Conservation (phyloP, 352 stramenopile species). For the Thraustotheca clavata region DNA sequence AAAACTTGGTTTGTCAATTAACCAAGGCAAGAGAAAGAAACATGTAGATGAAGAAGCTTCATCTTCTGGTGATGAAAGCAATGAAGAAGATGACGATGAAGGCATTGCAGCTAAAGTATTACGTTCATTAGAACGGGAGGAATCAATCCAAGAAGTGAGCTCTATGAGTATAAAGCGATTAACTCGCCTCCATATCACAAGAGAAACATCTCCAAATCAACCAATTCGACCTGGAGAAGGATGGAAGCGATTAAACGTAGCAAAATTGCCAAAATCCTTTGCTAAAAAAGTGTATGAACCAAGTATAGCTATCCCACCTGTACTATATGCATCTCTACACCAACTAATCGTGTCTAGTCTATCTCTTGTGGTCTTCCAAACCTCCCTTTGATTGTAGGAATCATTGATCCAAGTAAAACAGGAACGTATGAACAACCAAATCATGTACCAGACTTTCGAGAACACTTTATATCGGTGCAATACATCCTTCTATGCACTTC, state of each 20-base stretch:
- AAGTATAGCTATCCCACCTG: constrained; percentile 44
- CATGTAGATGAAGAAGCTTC: constrained; percentile 14
- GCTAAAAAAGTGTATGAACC: constrained; percentile 44
- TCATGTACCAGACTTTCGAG: constrained; percentile 49
- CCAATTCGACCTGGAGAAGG: constrained; percentile 38
- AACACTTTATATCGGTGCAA: constrained; percentile 37
- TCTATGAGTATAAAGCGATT: constrained; percentile 48
- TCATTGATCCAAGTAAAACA: constrained; percentile 54
- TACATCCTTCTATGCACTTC: not conserved
- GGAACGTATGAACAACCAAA: constrained; percentile 51
- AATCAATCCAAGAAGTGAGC: constrained; percentile 32
- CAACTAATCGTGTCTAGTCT: not conserved
- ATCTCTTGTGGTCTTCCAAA: constrained; percentile 60
- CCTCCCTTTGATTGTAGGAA: constrained; percentile 46
- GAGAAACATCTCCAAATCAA: constrained; percentile 13
- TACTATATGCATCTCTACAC: constrained; percentile 21
- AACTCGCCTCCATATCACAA: constrained; percentile 42
- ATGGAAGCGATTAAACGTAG: constrained; percentile 63
- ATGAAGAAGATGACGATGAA: constrained; percentile 26
- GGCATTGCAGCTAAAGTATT: constrained; percentile 34
- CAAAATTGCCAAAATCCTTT: constrained; percentile 47
- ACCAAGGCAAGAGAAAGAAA: constrained; percentile 4
- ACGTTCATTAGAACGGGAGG: constrained; percentile 37
- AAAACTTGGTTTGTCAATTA: constrained; percentile 44
- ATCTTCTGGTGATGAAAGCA: constrained; percentile 19